Evolutionary conservation across 1,284 basidiomycete genomes (phyloP).

Genomic region (Cryptococcus sp.): DNA sequence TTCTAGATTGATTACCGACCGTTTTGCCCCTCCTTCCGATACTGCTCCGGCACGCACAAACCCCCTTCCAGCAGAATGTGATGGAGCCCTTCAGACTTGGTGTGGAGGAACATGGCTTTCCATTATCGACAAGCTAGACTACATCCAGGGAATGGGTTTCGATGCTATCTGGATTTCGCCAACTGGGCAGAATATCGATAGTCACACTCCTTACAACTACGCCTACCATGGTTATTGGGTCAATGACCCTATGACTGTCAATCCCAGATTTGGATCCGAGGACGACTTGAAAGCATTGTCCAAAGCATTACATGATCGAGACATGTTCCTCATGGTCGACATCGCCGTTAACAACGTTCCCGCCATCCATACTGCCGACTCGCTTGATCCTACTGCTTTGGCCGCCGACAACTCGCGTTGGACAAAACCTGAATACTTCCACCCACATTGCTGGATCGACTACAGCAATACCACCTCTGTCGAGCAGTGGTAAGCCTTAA

Average conservation of each 20-base stretch:
- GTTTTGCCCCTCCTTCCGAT: constrained; percentile 60
- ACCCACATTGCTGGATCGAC: constrained; percentile 62
- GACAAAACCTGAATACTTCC: constrained; percentile 51
- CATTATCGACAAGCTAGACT: constrained; percentile 67
- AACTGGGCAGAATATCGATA: constrained; percentile 59
- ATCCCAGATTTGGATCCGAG: constrained; percentile 63
- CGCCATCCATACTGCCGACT: constrained; percentile 38
- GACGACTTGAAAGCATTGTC: constrained; percentile 65
- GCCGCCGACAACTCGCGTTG: constrained; percentile 29
- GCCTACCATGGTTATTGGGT: constrained; percentile 50
- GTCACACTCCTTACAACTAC: constrained; percentile 57
- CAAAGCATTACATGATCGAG: constrained; percentile 60
- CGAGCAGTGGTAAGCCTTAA: constrained; percentile 53
- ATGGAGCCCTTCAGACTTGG: constrained; percentile 49
- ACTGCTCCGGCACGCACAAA: constrained; percentile 52
- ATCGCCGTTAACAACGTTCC: constrained; percentile 72
- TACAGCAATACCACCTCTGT: constrained; percentile 62
- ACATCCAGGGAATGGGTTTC: constrained; percentile 70
- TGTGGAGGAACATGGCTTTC: constrained; percentile 75
- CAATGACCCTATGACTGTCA: constrained; percentile 60
- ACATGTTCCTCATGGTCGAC: constrained; percentile 76
- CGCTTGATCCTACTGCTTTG: constrained; percentile 22
- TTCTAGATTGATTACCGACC: constrained; percentile 72
- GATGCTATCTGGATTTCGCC: constrained; percentile 59
- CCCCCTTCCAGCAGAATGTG: constrained; percentile 29